These are phyloP conservation scores for Trichoderma breve DNA, from an alignment of 2,329 filamentous ascomycete species.

Conservation along the genomic window DNA sequence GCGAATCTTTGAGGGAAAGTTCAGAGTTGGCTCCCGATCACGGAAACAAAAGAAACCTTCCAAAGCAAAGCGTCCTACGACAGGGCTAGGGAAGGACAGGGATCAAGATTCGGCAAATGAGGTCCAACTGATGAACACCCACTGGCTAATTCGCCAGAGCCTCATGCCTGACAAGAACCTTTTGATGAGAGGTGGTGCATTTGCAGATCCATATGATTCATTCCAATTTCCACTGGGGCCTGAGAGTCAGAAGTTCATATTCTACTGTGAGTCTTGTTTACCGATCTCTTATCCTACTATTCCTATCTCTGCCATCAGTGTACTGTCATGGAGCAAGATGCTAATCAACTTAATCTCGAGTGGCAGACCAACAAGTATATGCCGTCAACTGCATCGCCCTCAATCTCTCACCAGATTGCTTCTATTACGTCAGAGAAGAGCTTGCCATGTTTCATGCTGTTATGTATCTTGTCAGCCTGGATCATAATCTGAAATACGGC, in stretches of 20 bases:
- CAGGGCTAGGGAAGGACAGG: not conserved
- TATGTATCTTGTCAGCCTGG: slow-evolving; percentile 3
- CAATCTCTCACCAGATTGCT: not conserved
- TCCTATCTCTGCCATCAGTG: too few species aligned
- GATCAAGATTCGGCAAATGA: not conserved
- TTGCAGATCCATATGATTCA: not conserved
- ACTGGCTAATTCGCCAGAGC: not conserved
- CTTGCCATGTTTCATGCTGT: slow-evolving; percentile 3
- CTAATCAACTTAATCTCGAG: not conserved
- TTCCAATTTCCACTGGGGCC: not conserved
- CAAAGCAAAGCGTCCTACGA: not conserved
- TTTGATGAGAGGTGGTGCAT: not conserved
- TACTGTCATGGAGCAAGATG: too few species aligned
- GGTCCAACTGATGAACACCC: not conserved
- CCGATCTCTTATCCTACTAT: too few species aligned
- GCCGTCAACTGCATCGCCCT: not conserved
- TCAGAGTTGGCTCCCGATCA: not conserved
- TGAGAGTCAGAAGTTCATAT: not conserved
- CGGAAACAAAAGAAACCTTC: not conserved
- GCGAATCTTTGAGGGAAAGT: not conserved
- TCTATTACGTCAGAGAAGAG: slow-evolving; percentile 3
- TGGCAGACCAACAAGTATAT: not conserved
- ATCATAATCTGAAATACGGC: slow-evolving; percentile 5
- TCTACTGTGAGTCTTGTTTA: not conserved
- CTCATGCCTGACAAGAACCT: not conserved